Conservation (phyloP, 345 rosid genomes). For the Kandelia obovata region DNA sequence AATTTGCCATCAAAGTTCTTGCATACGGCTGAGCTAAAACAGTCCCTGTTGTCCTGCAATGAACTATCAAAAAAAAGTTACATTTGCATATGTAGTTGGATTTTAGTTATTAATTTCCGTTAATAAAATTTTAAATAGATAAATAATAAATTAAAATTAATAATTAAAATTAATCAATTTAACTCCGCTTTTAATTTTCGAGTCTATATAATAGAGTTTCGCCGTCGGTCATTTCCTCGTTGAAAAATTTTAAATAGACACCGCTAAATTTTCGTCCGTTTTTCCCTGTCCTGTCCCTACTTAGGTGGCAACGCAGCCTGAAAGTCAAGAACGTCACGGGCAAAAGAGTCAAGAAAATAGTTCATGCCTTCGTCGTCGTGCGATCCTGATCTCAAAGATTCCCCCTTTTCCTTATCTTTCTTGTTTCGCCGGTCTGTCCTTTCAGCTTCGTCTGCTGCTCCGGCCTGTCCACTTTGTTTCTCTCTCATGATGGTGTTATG, state of each 20-base stretch:
- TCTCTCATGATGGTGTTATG: neutral
- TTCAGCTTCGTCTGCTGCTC: neutral
- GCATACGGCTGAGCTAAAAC: too few relatives aligned
- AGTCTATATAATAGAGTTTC: neutral
- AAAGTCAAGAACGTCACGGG: neutral
- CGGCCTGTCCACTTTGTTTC: slow-evolving; percentile 1
- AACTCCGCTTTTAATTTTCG: too few relatives aligned
- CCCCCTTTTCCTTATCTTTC: neutral
- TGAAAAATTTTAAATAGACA: neutral
- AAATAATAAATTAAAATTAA: too few relatives aligned
- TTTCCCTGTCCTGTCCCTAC: neutral
- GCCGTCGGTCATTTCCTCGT: slow-evolving; percentile 22
- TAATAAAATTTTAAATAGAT: too few relatives aligned
- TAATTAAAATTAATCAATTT: too few relatives aligned
- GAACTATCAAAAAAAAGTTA: too few relatives aligned
- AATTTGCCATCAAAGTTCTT: too few relatives aligned
- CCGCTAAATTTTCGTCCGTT: neutral
- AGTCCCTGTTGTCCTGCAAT: too few relatives aligned
- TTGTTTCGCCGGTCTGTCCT: slow-evolving; percentile 2
- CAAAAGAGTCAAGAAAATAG: slow-evolving; percentile 12
- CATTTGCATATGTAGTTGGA: too few relatives aligned
- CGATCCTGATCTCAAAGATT: neutral
- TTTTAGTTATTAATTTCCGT: too few relatives aligned
- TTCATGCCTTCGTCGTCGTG: neutral
- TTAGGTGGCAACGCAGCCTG: neutral